Conservation (phyloP, 1,284 basidiomycete genomes). For the Veloporphyrellus conicus region DNA sequence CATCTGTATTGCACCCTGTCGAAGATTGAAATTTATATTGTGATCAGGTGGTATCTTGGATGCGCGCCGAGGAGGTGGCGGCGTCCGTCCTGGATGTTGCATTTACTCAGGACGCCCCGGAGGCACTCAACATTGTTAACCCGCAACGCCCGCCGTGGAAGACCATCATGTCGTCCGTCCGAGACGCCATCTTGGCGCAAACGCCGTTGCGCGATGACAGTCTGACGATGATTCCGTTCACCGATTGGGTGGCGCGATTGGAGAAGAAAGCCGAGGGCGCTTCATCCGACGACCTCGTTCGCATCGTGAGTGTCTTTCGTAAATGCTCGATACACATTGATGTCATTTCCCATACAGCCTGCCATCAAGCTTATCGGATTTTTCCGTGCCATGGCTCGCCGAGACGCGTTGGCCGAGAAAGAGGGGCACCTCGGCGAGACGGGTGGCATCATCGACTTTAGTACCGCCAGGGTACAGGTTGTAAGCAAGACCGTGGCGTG, state of each 20-base stretch:
- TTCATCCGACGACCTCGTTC: constrained; percentile 5
- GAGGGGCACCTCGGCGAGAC: constrained; percentile 3
- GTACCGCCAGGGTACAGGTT: constrained; percentile 7
- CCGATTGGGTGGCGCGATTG: not conserved
- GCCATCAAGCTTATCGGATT: constrained; percentile 27
- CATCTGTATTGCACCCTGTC: no score
- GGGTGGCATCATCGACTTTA: constrained; percentile 8
- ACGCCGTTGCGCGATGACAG: not conserved
- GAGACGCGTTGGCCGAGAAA: not conserved
- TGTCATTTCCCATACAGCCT: constrained; percentile 10
- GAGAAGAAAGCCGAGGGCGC: not conserved
- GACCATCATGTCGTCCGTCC: constrained; percentile 14
- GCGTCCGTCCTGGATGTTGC: constrained; percentile 21
- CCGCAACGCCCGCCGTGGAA: constrained; percentile 16
- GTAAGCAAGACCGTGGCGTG: constrained; percentile 12
- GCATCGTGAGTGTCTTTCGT: not conserved
- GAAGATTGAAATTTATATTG: no score
- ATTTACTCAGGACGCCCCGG: constrained; percentile 13
- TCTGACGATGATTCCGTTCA: constrained; percentile 22
- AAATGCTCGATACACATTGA: not conserved
- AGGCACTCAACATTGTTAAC: constrained; percentile 24
- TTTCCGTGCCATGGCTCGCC: constrained; percentile 8
- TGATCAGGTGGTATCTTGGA: constrained; percentile 25
- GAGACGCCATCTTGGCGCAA: constrained; percentile 4
- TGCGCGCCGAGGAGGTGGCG: constrained; percentile 22